Conservation (phyloP, 805 yeast genomes). For the Candida dendrica region DNA sequence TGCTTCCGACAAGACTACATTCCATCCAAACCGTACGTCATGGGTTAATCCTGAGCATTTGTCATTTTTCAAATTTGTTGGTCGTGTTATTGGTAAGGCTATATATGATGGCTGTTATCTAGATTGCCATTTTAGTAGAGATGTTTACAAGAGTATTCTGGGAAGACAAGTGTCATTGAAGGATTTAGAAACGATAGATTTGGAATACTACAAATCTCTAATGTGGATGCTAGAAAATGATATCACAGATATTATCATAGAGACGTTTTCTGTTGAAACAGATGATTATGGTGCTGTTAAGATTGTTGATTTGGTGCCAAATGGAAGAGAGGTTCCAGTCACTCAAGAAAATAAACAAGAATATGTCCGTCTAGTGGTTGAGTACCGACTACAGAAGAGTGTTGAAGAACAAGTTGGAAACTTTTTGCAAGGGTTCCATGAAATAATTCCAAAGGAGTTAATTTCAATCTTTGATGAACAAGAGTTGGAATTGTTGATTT, state of each 20-base stretch:
- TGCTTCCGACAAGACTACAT: constrained; percentile 85
- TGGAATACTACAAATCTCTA: constrained; percentile 86
- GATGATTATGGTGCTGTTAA: constrained; percentile 92
- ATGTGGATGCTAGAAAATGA: constrained; percentile 97
- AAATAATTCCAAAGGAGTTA: constrained; percentile 76
- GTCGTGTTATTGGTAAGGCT: constrained; percentile 91
- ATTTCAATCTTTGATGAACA: constrained; percentile 90
- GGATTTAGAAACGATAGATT: constrained; percentile 90
- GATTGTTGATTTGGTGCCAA: constrained; percentile 70
- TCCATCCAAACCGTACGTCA: constrained; percentile 91
- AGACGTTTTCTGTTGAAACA: constrained; percentile 87
- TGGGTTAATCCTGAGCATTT: constrained; percentile 90
- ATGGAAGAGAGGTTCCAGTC: constrained; percentile 79
- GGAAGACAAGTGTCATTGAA: constrained; percentile 76
- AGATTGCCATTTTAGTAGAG: constrained; percentile 93
- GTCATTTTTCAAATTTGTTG: constrained; percentile 89
- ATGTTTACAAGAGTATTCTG: constrained; percentile 83
- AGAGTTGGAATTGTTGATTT: constrained; percentile 84
- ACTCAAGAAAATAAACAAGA: constrained; percentile 88
- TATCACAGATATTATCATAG: constrained; percentile 90
- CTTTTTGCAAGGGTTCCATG: constrained; percentile 82
- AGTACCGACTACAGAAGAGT: constrained; percentile 75
- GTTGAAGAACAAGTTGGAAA: constrained; percentile 84
- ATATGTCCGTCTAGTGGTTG: constrained; percentile 80
- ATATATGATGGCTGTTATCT: constrained; percentile 77